Conservation (phyloP, 306 rosid species). For the Leucaena leucocephala region DNA sequence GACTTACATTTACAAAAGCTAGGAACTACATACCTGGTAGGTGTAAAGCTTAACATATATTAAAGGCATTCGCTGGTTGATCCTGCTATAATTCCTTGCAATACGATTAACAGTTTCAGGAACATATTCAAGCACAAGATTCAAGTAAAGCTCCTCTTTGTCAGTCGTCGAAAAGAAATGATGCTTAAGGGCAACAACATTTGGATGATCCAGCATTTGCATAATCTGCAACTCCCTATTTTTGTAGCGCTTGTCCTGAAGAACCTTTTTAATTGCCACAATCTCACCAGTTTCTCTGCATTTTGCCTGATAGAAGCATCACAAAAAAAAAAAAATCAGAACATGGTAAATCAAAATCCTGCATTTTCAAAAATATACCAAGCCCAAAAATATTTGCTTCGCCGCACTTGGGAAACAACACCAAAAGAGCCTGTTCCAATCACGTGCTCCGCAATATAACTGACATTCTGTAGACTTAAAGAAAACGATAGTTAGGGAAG, state of each 20-base stretch:
- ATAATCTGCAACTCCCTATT: constrained; percentile 96
- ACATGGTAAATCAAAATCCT: constrained; percentile 12
- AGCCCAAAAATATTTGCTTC: constrained; percentile 21
- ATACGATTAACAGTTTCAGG: constrained; percentile 91
- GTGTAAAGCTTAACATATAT: constrained; percentile 94
- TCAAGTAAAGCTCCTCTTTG: constrained; percentile 91
- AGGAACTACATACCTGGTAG: constrained; percentile 67
- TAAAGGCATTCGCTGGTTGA: constrained; percentile 92
- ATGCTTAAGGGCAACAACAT: constrained; percentile 86
- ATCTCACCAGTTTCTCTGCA: constrained; percentile 99
- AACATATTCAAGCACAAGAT: constrained; percentile 95
- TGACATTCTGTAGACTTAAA: constrained; percentile 62
- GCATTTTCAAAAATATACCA: constrained; percentile 11
- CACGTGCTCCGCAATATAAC: constrained; percentile 88
- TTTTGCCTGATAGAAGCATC: constrained; percentile 67
- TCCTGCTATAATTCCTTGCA: constrained; percentile 89
- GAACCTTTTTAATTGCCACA: constrained; percentile 98
- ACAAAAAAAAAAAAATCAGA: neutral
- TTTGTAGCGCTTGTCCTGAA: constrained; percentile 98
- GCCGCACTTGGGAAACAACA: constrained; percentile 85
- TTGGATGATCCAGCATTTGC: constrained; percentile 99
- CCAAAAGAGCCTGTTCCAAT: constrained; percentile 99
- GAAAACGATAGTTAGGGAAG: constrained; percentile 29
- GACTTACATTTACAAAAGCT: constrained; percentile 4
- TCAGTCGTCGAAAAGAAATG: constrained; percentile 92